Percentiles rank a stretch among this genome's conserved stretches.
These are phyloP conservation scores for Paramecium primaurelia DNA, from an alignment of 73 alveolate species.

Conservation along the genomic window DNA sequence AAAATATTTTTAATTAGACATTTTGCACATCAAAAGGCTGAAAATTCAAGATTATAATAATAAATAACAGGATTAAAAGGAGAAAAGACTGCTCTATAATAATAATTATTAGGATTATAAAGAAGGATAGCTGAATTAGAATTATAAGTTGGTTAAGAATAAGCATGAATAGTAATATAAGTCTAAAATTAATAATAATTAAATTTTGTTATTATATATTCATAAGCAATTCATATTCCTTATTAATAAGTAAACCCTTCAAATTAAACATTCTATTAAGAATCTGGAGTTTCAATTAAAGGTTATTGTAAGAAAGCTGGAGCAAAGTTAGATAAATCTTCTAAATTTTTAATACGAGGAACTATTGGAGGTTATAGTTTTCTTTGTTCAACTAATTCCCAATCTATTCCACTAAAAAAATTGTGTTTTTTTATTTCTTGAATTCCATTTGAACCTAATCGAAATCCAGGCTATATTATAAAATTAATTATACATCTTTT, in stretches of 20 bases:
- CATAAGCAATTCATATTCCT: background rate
- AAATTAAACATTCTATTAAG: background rate
- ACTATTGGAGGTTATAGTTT: conserved; percentile 78
- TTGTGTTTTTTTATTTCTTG: conserved; percentile 58
- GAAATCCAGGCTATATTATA: conserved; percentile 27
- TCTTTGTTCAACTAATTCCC: conserved; percentile 65
- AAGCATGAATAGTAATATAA: conserved; percentile 12
- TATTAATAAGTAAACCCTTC: background rate
- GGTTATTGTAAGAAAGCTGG: background rate
- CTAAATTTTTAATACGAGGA: conserved; percentile 65
- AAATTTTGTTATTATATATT: background rate
- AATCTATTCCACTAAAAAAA: conserved; percentile 54
- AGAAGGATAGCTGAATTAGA: conserved; percentile 90
- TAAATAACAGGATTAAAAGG: conserved; percentile 82
- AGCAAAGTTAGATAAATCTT: conserved; percentile 48
- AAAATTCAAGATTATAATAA: conserved; percentile 77
- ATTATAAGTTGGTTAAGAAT: conserved; percentile 80
- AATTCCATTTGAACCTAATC: conserved; percentile 60
- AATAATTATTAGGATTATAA: conserved; percentile 75
- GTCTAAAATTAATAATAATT: background rate
- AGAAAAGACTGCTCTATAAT: conserved; percentile 84
- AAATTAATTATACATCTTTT: background rate
- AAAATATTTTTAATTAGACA: conserved; percentile 32
- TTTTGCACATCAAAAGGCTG: conserved; percentile 79
- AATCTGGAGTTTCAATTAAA: background rate